Evolutionary conservation across 148 eudicot species (phyloP).

Genomic region (Talinum fruticosum): DNA sequence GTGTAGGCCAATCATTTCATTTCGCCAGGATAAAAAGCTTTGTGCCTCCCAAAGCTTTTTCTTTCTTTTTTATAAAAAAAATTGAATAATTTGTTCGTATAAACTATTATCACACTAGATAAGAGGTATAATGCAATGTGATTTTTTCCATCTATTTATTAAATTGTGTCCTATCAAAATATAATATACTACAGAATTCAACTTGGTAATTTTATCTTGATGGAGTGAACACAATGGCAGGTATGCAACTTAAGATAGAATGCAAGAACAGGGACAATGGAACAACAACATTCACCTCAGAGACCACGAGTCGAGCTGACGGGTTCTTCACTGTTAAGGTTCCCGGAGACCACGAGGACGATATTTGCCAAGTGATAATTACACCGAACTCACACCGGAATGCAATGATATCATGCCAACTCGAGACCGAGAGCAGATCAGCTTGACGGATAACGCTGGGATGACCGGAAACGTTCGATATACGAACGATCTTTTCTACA

Average conservation of each 20-base stretch:
- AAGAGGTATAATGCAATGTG: too few species aligned
- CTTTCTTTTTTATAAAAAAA: too few species aligned
- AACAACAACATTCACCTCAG: not conserved
- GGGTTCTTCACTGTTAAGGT: not conserved
- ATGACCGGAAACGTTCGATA: not conserved
- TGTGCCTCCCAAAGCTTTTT: too few species aligned
- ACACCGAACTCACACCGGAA: not conserved
- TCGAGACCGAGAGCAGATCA: not conserved
- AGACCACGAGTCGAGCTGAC: not conserved
- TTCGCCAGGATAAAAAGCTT: too few species aligned
- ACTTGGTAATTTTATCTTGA: not conserved
- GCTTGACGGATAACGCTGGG: not conserved
- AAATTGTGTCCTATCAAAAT: not conserved
- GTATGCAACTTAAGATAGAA: not conserved
- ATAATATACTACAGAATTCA: not conserved
- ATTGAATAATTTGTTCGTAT: too few species aligned
- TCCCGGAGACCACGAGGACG: not conserved
- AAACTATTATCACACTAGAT: too few species aligned
- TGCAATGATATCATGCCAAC: not conserved
- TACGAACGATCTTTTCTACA: not conserved
- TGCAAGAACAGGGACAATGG: not conserved
- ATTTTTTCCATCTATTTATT: too few species aligned
- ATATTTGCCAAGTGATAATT: not conserved
- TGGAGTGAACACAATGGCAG: not conserved
- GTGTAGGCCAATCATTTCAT: too few species aligned